Evolutionary conservation across 2,329 filamentous ascomycete species (phyloP).

Genomic region (Xylariaceae sp.): DNA sequence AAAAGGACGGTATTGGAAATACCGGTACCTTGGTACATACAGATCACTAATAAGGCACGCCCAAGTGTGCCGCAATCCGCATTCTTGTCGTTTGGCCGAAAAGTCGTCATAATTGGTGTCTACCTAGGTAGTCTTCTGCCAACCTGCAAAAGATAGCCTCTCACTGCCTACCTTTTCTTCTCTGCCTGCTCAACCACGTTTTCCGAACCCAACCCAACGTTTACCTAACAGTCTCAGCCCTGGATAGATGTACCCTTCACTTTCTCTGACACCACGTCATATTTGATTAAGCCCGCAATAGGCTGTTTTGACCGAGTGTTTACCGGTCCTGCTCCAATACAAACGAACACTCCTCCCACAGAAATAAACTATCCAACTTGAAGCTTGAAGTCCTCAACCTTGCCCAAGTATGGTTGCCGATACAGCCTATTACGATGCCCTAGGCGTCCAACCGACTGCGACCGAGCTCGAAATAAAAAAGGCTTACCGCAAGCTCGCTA

Average conservation of each 20-base stretch:
- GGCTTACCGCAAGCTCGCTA: slow-evolving; percentile 92
- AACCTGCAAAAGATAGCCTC: not conserved
- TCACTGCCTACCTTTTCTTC: no score
- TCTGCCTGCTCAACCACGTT: not conserved
- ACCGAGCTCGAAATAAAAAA: slow-evolving; percentile 96
- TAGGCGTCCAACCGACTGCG: slow-evolving; percentile 84
- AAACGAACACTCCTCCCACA: not conserved
- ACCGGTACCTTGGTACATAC: no score
- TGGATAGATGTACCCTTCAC: slow-evolving; percentile 5
- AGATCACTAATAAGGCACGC: no score
- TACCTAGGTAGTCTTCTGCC: not conserved
- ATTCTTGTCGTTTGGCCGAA: slow-evolving; percentile 19
- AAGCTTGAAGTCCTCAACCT: not conserved
- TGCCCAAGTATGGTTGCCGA: slow-evolving; percentile 77
- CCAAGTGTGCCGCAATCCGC: slow-evolving; percentile 9
- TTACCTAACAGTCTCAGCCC: not conserved
- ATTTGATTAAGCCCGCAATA: not conserved
- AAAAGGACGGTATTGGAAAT: no score
- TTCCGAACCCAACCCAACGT: not conserved
- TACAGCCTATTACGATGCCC: slow-evolving; percentile 85
- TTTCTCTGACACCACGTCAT: not conserved
- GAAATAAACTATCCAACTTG: not conserved
- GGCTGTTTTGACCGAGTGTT: not conserved
- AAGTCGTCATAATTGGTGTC: slow-evolving; percentile 24
- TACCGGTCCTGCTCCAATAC: not conserved